Conservation (phyloP, 306 rosid species). For the Mimosa pudica region DNA sequence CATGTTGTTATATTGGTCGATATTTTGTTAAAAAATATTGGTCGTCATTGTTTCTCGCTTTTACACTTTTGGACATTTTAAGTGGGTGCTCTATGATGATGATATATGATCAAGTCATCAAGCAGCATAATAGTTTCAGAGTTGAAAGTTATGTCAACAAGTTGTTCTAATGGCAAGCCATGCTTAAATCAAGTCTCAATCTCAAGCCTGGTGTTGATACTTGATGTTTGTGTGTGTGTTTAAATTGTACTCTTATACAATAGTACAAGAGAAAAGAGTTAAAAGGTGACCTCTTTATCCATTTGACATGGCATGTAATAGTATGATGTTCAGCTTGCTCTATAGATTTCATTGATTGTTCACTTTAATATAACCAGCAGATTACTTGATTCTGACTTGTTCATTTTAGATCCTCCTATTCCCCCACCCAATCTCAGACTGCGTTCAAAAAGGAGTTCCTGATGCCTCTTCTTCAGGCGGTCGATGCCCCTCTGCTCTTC, state of each 20-base stretch:
- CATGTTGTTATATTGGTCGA: not conserved
- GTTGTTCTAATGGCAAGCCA: no score
- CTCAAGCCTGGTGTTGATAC: no score
- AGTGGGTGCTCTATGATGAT: not conserved
- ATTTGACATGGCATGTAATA: not conserved
- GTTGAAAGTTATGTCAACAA: not conserved
- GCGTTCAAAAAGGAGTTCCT: no score
- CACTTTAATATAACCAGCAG: not conserved
- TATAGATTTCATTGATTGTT: not conserved
- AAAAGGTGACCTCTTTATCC: not conserved
- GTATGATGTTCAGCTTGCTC: not conserved
- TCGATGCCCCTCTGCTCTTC: no score
- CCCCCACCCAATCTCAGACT: no score
- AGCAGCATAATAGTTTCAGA: not conserved
- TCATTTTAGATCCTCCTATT: no score
- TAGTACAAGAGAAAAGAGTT: no score
- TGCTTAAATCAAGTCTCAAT: no score
- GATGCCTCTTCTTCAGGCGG: no score
- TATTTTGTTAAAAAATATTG: no score
- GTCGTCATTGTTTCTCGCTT: not conserved
- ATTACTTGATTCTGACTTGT: not conserved
- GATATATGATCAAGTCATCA: not conserved
- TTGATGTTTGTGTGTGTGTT: no score
- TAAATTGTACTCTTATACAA: no score
- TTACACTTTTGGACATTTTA: not conserved